Base-by-base conservation (phyloP, 2,329 filamentous ascomycete genomes). In the Epichloe elymi region DNA sequence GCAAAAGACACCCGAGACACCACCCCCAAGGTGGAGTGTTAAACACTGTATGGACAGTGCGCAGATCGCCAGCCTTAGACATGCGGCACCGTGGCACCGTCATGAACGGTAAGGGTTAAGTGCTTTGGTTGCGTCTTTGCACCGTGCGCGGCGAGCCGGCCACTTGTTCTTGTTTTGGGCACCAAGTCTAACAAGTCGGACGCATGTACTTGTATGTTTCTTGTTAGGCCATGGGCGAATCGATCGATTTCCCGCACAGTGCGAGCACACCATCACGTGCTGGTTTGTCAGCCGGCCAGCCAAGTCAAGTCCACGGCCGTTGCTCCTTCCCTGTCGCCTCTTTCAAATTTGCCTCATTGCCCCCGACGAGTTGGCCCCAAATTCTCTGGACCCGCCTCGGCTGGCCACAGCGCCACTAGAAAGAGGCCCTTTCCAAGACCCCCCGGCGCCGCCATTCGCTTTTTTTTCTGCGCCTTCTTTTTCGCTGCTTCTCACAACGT, bases 401-500 rank as follows among this genome's bases (percentile, higher is more conserved):
- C 40, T 26, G 48, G 39, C 33, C 30, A 46, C 26, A n/a, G 26
- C 30, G 11, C 30, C 30, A 30, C 30, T 3, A 30, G 14, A 39
- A 17, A 39, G 46, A 35, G 36, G 36, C 20, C 30, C 30, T 37
- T 38, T 37, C 51, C 51, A 46, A 46, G 51, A 11, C 46, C 38
- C 49, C 23, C 47, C 52, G 43, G 48, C 61, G 60, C 61, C 56
- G 59, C 62, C 63, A 60, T 58, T 62, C 55, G 54, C 53, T 54
- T 52, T 55, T 56, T 62, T 63, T 51, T 58, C 59, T 62, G 59
- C 65, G 63, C 63, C 62, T 60, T 65, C 63, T 63, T 62, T 66
- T 66, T 59, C 61, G 60, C 63, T 61, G 45, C 49, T 55, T 51
- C 46, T 56, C 63, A 64, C 67, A 71, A 71, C 69, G 69, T 71